A percentile compares a stretch with the other conserved stretches of the same genome.
These are phyloP conservation scores for Aspergillus spinulosporus DNA, from an alignment of 2,329 filamentous ascomycete genomes.

Conservation along the genomic window DNA sequence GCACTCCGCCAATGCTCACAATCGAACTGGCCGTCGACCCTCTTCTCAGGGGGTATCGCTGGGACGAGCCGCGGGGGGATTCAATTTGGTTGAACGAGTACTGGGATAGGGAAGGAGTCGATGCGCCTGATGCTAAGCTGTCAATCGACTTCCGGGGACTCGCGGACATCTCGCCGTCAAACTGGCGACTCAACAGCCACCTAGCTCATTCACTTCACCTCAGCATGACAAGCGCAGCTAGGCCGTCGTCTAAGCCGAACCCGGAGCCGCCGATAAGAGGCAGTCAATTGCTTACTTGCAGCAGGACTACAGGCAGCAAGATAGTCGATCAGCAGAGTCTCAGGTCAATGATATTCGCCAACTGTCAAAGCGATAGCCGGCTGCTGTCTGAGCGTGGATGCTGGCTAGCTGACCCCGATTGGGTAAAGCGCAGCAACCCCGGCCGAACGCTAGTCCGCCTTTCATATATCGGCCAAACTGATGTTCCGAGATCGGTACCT, in stretches of 20 bases:
- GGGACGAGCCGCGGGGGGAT: slow-evolving; percentile 36
- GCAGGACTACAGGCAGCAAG: neutral
- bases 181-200: slow-evolving; percentile 37
- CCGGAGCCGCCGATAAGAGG: neutral
- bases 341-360: slow-evolving; percentile 1
- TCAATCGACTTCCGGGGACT: slow-evolving; percentile 66
- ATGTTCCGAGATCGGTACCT: slow-evolving; percentile 19
- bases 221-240: slow-evolving; percentile 37
- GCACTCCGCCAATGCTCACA: slow-evolving; percentile 78
- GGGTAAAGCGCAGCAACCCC: neutral
- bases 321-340: neutral
- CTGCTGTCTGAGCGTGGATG: slow-evolving; percentile 13
- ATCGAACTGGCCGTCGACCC: slow-evolving; percentile 86
- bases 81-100: slow-evolving; percentile 42
- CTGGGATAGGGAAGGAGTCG: slow-evolving; percentile 54
- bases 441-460: slow-evolving; percentile 16
- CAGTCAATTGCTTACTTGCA: neutral
- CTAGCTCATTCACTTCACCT: slow-evolving; percentile 34
- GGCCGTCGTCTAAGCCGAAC: slow-evolving; percentile 4
- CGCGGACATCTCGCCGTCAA: slow-evolving; percentile 58
- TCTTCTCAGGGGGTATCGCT: slow-evolving; percentile 54
- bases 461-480: slow-evolving; percentile 6
- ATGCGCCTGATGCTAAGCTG: slow-evolving; percentile 59
- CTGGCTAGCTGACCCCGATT: slow-evolving; percentile 11
- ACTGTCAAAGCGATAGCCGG: slow-evolving; percentile 24